phyloP scores from a whole-genome alignment of 257 asterid species.

The Prunella vulgaris region DNA sequence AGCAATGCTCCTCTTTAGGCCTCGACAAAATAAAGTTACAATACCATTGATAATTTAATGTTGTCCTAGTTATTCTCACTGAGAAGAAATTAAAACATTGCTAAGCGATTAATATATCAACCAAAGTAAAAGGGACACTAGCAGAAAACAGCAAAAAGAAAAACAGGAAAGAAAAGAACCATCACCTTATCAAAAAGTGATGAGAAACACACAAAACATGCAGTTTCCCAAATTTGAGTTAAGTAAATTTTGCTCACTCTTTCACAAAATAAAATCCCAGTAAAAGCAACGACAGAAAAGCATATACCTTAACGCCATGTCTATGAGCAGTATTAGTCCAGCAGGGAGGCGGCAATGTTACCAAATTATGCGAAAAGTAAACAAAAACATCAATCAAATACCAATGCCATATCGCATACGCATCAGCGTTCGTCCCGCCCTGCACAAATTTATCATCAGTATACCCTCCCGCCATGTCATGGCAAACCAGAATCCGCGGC shows the following conservation, averaged over 20 bases:
- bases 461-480: slow-evolving; percentile 91
- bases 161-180: not conserved
- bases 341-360: slow-evolving; percentile 93
- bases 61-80: not conserved
- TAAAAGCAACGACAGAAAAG: not conserved
- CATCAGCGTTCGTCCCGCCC: slow-evolving; percentile 69
- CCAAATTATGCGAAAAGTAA: slow-evolving; percentile 79
- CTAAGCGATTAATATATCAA: not conserved
- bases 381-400: slow-evolving; percentile 87
- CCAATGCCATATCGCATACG: slow-evolving; percentile 96
- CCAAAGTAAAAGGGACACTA: not conserved
- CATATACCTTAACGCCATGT: slow-evolving; percentile 82
- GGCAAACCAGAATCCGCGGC: slow-evolving; percentile 78
- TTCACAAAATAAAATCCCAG: not conserved
- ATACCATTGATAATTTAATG: not conserved
- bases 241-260: not conserved
- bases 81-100: not conserved
- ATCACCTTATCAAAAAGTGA: not conserved
- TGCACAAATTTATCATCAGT: slow-evolving; percentile 74
- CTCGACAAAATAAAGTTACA: not conserved
- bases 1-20: not conserved
- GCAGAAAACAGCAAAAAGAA: not conserved
- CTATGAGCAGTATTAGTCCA: slow-evolving; percentile 84
- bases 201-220: not conserved
- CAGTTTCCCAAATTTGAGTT: not conserved